These are phyloP conservation scores for Yamadazyma sp. DNA, from an alignment of 1,139 yeast species.

Conservation along the genomic window DNA sequence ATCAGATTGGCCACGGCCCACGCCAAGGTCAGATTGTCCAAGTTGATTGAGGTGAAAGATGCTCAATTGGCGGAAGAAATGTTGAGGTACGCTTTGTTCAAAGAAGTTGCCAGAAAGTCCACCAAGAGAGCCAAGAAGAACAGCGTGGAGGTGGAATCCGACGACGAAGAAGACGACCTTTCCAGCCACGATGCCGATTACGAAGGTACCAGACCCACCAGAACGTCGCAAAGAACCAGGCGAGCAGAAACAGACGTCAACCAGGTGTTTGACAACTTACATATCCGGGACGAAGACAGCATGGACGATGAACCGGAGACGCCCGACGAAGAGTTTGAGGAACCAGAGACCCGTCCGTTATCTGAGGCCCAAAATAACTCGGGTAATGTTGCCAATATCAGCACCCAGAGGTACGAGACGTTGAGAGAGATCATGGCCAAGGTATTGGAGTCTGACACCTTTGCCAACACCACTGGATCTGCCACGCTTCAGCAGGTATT, in stretches of 20 bases:
- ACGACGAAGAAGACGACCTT: constrained; percentile 18
- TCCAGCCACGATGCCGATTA: neutral
- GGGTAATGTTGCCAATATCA: constrained; percentile 26
- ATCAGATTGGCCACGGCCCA: constrained; percentile 96
- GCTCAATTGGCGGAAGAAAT: constrained; percentile 86
- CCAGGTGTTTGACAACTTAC: constrained; percentile 27
- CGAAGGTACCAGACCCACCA: constrained; percentile 16
- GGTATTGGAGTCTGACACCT: constrained; percentile 45
- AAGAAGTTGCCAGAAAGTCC: constrained; percentile 56
- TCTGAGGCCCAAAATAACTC: constrained; percentile 21
- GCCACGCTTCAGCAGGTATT: constrained; percentile 47
- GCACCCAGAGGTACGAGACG: constrained; percentile 48
- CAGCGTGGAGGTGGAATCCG: constrained; percentile 7
- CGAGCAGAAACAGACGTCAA: constrained; percentile 19
- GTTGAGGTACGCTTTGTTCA: constrained; percentile 81
- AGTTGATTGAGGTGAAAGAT: constrained; percentile 71
- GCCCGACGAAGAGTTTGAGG: constrained; percentile 19
- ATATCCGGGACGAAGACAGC: constrained; percentile 15
- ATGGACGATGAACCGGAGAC: constrained; percentile 18
- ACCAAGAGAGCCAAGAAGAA: constrained; percentile 33
- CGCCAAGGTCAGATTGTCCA: constrained; percentile 87
- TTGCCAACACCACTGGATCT: constrained; percentile 43
- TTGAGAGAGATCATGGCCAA: constrained; percentile 49
- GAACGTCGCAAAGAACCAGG: constrained; percentile 17
- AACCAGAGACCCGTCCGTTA: constrained; percentile 23